Percentiles rank a stretch among this genome's conserved stretches.
These are phyloP conservation scores for Diaporthe batatas DNA, from an alignment of 2,329 filamentous ascomycete species.

Conservation along the genomic window DNA sequence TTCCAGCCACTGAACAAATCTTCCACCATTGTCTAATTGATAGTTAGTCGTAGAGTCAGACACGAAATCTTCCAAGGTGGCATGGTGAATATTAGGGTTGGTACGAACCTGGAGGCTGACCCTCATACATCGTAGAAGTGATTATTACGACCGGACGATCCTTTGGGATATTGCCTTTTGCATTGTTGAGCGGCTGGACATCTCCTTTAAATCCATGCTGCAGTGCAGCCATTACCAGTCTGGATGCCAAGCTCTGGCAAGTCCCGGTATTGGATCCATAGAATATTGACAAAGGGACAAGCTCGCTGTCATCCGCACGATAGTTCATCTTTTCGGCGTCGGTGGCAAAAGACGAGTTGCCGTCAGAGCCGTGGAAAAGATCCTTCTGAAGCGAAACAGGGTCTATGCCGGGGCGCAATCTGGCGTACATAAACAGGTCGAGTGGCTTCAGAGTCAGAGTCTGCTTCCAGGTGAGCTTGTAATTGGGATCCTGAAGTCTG, in stretches of 20 bases:
- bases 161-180: conserved; percentile 59
- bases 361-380: background rate
- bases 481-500: conserved; percentile 56
- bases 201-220: conserved; percentile 60
- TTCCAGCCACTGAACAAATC: conserved; percentile 68
- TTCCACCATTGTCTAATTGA: conserved; percentile 60
- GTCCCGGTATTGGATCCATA: conserved; percentile 84
- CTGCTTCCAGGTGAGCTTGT: conserved; percentile 57
- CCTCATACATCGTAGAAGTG: conserved; percentile 70
- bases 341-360: background rate
- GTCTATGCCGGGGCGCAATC: conserved; percentile 27
- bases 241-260: conserved; percentile 74
- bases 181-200: conserved; percentile 63
- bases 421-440: conserved; percentile 43
- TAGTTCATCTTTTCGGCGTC: background rate
- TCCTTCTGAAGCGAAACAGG: conserved; percentile 11
- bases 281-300: conserved; percentile 67
- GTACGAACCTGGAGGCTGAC: conserved; percentile 62
- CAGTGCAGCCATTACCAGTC: conserved; percentile 61
- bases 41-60: background rate
- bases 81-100: too few relatives aligned
- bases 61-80: too few relatives aligned
- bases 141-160: conserved; percentile 64
- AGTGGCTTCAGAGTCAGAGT: conserved; percentile 60
- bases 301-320: background rate